phyloP scores from a whole-genome alignment of 108 stramenopile genomes.

The Phaeodactylum tricornutum region DNA sequence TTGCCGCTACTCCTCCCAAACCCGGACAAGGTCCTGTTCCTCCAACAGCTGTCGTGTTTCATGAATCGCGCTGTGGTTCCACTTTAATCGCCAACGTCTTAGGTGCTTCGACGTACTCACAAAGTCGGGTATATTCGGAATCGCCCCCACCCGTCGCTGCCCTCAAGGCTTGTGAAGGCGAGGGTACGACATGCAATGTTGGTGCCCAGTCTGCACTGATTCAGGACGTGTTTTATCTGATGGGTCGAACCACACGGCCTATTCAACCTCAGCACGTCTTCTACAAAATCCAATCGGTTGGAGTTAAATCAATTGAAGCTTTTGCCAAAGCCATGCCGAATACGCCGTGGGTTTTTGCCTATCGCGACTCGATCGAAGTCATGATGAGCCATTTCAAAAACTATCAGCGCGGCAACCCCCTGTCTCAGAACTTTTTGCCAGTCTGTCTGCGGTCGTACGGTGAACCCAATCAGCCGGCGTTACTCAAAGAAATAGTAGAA shows the following conservation, averaged over 20 bases:
- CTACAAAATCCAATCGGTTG: slow-evolving; percentile 90
- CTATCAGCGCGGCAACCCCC: background rate
- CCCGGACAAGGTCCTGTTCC: slow-evolving; percentile 6
- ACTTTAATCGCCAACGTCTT: slow-evolving; percentile 89
- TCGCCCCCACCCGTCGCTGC: slow-evolving; percentile 45
- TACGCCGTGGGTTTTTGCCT: slow-evolving; percentile 84
- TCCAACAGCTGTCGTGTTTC: slow-evolving; percentile 82
- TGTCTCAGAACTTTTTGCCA: slow-evolving; percentile 1
- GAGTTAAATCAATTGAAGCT: slow-evolving; percentile 34
- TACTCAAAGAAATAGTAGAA: background rate
- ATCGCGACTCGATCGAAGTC: slow-evolving; percentile 84
- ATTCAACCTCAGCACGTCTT: slow-evolving; percentile 40
- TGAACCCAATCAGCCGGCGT: slow-evolving; percentile 9
- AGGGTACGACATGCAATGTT: slow-evolving; percentile 17
- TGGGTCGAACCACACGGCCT: slow-evolving; percentile 30
- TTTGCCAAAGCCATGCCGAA: slow-evolving; percentile 70
- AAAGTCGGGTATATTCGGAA: slow-evolving; percentile 72
- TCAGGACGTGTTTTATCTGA: slow-evolving; percentile 63
- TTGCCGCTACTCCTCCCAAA: slow-evolving; percentile 4
- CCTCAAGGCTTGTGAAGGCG: slow-evolving; percentile 33
- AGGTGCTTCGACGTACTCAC: slow-evolving; percentile 49
- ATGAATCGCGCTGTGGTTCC: slow-evolving; percentile 88
- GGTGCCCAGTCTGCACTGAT: slow-evolving; percentile 30
- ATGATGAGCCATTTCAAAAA: slow-evolving; percentile 71
- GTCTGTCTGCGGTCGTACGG: slow-evolving; percentile 24